phyloP scores from a whole-genome alignment of 805 yeast species.

The Yamadazyma paraphyllophila region DNA sequence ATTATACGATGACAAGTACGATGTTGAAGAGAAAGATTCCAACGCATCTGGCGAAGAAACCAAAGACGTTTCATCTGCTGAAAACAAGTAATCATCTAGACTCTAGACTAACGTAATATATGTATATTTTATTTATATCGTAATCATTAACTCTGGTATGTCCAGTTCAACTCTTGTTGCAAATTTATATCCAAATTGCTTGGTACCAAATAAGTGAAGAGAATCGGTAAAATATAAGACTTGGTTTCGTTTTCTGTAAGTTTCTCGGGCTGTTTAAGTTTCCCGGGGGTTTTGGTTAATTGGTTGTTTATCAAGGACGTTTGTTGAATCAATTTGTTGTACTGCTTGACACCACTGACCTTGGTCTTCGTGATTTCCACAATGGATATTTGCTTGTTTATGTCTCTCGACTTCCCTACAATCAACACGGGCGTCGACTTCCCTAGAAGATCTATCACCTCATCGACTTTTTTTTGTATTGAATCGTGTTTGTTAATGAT shows the following conservation, averaged over 20 bases:
- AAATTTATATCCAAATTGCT: background rate
- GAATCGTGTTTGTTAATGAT: slow-evolving; percentile 11
- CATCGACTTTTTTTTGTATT: slow-evolving; percentile 11
- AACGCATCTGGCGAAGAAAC: slow-evolving; percentile 3
- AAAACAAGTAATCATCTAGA: slow-evolving; percentile 1
- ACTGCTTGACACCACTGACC: slow-evolving; percentile 6
- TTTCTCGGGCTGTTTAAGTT: background rate
- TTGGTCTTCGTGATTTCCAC: slow-evolving; percentile 14
- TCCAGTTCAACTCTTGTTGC: slow-evolving; percentile 7
- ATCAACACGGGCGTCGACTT: slow-evolving; percentile 4
- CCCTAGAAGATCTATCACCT: slow-evolving; percentile 2
- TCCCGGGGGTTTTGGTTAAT: background rate
- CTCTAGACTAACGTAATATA: background rate
- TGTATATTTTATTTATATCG: background rate
- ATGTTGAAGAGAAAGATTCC: slow-evolving; percentile 13
- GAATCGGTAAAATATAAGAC: slow-evolving; percentile 12
- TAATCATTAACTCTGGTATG: slow-evolving; percentile 1
- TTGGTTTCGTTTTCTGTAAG: background rate
- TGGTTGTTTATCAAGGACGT: slow-evolving; percentile 4
- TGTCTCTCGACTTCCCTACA: slow-evolving; percentile 7
- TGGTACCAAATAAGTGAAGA: slow-evolving; percentile 12
- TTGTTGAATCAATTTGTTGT: slow-evolving; percentile 13
- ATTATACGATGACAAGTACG: slow-evolving; percentile 44
- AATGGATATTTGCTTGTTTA: slow-evolving; percentile 12
- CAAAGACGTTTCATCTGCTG: slow-evolving; percentile 4